phyloP scores from a whole-genome alignment of 164 flowering plant species.

The Magnolia officinalis region DNA sequence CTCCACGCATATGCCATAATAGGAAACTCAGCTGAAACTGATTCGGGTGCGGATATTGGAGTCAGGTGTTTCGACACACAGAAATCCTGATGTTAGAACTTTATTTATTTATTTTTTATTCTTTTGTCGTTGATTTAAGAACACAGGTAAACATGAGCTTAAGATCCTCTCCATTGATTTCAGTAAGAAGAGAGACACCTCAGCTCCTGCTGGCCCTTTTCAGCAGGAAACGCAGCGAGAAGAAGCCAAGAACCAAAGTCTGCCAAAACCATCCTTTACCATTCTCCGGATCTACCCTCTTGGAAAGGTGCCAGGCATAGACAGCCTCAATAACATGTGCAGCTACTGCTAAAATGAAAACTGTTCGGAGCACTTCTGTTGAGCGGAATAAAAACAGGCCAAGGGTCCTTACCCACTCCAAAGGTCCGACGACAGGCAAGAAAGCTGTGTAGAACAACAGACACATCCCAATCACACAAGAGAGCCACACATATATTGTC shows the following conservation, averaged over 20 bases:
- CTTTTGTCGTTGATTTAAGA: too few relatives aligned
- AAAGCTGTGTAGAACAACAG: constrained; percentile 50
- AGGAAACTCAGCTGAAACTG: too few relatives aligned
- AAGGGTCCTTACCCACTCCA: constrained; percentile 37
- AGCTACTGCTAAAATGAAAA: constrained; percentile 26
- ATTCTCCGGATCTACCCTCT: constrained; percentile 71
- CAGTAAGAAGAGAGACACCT: background rate
- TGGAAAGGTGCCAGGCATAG: constrained; percentile 77
- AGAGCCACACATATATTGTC: constrained; percentile 63
- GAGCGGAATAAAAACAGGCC: constrained; percentile 56
- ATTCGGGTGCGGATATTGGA: too few relatives aligned
- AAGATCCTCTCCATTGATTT: background rate
- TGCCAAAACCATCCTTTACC: constrained; percentile 90
- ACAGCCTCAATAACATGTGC: constrained; percentile 60
- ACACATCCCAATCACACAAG: constrained; percentile 52
- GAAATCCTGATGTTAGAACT: too few relatives aligned
- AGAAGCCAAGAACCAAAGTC: constrained; percentile 61
- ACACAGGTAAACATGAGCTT: too few relatives aligned
- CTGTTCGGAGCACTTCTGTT: constrained; percentile 26
- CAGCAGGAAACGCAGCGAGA: constrained; percentile 64
- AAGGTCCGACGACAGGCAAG: constrained; percentile 60
- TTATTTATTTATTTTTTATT: too few relatives aligned
- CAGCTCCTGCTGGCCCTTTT: constrained; percentile 45
- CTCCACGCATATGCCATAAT: too few relatives aligned
- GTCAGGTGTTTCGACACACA: too few relatives aligned